Percentiles rank a stretch among this genome's conserved stretches.
Evolutionary conservation across 345 rosid species (phyloP).

Genomic region (Dipteronia dyeriana): DNA sequence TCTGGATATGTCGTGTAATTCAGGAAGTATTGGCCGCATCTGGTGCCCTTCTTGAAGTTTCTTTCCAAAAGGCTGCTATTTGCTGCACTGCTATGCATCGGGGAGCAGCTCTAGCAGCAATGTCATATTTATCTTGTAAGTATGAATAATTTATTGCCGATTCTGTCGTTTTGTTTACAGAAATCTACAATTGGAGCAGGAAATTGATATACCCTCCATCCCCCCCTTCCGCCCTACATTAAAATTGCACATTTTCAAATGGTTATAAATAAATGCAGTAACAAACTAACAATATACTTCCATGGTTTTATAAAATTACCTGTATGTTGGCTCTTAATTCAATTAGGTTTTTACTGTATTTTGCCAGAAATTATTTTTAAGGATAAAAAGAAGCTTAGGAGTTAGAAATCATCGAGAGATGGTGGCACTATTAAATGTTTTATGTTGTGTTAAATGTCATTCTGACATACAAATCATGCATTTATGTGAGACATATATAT

Average conservation of each 20-base stretch:
- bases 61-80: conserved; percentile 97
- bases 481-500: neutral
- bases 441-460: neutral
- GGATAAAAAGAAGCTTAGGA: neutral
- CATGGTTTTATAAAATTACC: neutral
- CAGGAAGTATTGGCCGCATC: conserved; percentile 82
- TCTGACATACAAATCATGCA: neutral
- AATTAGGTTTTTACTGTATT: neutral
- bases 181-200: neutral
- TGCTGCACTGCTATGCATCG: conserved; percentile 99
- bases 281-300: neutral
- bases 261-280: neutral
- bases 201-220: neutral
- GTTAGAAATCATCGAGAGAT: neutral
- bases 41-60: conserved; percentile 78
- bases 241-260: neutral
- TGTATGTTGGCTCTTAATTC: neutral
- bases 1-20: conserved; percentile 19
- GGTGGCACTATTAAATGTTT: neutral
- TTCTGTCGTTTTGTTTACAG: neutral
- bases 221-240: neutral
- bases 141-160: neutral
- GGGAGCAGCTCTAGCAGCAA: conserved; percentile 93
- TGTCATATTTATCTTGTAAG: conserved; percentile 93
- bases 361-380: neutral